Percentiles rank a stretch among this genome's conserved stretches.
Evolutionary conservation across 768 basidiomycete species (phyloP).

Genomic region (Nevesoporus exiguus): DNA sequence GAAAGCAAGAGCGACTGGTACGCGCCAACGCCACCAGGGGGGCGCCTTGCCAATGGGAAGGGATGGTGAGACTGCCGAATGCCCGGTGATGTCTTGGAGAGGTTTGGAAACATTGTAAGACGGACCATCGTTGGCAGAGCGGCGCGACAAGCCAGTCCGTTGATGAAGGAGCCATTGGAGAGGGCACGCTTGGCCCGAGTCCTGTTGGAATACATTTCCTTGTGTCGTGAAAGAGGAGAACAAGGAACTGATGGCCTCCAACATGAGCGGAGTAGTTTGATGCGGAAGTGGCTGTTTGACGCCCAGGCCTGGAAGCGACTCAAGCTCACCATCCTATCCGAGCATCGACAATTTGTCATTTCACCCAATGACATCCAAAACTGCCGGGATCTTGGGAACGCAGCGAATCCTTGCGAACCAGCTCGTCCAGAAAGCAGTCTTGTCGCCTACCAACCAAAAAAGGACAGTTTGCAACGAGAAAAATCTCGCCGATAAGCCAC

Average conservation of each 20-base stretch:
- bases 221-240: background rate
- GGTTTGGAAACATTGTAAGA: background rate
- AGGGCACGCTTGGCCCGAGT: background rate
- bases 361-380: background rate
- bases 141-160: background rate
- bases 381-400: background rate
- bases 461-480: background rate
- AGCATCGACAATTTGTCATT: background rate
- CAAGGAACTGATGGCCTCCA: background rate
- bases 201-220: background rate
- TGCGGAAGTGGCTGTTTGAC: background rate
- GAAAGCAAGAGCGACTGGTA: no score
- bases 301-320: background rate
- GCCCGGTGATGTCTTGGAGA: background rate
- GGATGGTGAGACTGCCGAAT: background rate
- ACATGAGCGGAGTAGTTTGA: background rate
- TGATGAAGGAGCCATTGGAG: background rate
- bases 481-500: background rate
- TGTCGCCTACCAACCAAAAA: background rate
- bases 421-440: background rate
- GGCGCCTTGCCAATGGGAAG: background rate
- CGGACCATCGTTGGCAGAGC: slow-evolving; percentile 1
- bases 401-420: slow-evolving; percentile 1
- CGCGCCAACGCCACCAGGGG: background rate
- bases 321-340: background rate